These are phyloP conservation scores for Ormosia semicastrata DNA, from an alignment of 306 rosid genomes.

Conservation along the genomic window DNA sequence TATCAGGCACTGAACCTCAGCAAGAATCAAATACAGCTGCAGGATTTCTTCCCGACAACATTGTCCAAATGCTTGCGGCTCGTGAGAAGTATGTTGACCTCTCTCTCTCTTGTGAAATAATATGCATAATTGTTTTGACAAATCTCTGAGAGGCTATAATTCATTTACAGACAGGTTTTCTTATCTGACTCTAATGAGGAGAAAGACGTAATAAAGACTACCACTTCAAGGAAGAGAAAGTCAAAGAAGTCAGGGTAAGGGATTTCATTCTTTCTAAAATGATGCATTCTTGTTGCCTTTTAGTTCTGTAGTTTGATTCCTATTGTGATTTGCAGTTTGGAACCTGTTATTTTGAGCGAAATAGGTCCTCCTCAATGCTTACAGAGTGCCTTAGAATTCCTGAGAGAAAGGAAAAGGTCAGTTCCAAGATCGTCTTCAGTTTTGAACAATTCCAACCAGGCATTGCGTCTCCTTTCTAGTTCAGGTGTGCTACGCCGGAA, in stretches of 20 bases:
- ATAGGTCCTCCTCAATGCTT: slow-evolving; percentile 62
- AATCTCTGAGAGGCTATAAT: slow-evolving; percentile 21
- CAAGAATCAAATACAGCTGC: slow-evolving; percentile 29
- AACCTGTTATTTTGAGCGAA: slow-evolving; percentile 54
- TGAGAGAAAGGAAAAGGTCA: slow-evolving; percentile 68
- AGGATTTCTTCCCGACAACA: slow-evolving; percentile 75
- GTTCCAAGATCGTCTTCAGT: slow-evolving; percentile 74
- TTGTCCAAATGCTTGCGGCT: slow-evolving; percentile 75
- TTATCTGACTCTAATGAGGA: slow-evolving; percentile 61
- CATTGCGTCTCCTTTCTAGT: slow-evolving; percentile 67
- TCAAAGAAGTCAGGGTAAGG: slow-evolving; percentile 64
- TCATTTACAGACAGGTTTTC: slow-evolving; percentile 56
- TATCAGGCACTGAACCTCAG: slow-evolving; percentile 31
- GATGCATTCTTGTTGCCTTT: not conserved
- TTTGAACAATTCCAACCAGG: slow-evolving; percentile 77
- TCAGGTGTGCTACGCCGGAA: slow-evolving; percentile 59
- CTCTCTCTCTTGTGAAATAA: not conserved
- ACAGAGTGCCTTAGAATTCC: slow-evolving; percentile 68
- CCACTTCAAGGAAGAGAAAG: slow-evolving; percentile 52
- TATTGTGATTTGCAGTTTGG: slow-evolving; percentile 55
- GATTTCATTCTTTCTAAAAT: slow-evolving; percentile 11
- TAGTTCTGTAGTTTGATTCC: not conserved
- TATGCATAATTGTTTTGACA: not conserved
- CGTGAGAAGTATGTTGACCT: slow-evolving; percentile 76
- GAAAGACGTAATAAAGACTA: slow-evolving; percentile 41